Base-by-base conservation (phyloP, 2,329 filamentous ascomycete genomes). In the Arthroderma sp. region DNA sequence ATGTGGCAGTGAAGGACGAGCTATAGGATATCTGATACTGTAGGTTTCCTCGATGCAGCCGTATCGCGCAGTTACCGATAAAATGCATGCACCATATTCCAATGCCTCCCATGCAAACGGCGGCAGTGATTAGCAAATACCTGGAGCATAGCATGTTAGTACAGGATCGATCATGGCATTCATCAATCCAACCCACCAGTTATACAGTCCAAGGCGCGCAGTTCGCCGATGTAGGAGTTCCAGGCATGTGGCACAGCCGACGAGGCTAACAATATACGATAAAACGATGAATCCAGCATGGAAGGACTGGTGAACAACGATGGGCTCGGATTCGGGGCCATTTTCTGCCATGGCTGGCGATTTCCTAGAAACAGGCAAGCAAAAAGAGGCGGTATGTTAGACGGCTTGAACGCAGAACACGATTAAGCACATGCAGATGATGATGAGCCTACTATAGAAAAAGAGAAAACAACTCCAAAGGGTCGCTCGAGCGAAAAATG, bases 21-120 rank as follows among this genome's bases (percentile, higher is more conserved):
- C 80, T 87, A 75, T 93, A 94, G 37, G 81, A 78, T 55, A 93
- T 84, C 62, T 91, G 87, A 9, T 88, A 74, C 37, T 80, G 73
- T 11, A 73, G 61, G 59, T 81, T 71, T 39, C 86, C 86, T 61
- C 83, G 63, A 39, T 79, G 84, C 17, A 95, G 78, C 25, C 85
- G 75, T 60, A 91, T 86, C 13, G 88, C 88, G 55, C 86, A 79
- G 67, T 93, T 91, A 21, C 88, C 88, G 62, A 93, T 85, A 65
- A 87, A 91, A 68, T 93, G 88, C 86, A 87, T 87, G 64, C 80
- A 85, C 85, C 84, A 88, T 59, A 87, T 87, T 39, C 84, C 77
- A 60, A 88, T 82, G 2, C 84, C 85, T 6, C 86, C 86, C 85
- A 89, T 88, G 2, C 82, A 80, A 25, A 87, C 73, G 3, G 85